These are phyloP conservation scores for Balakata baccata DNA, from an alignment of 345 rosid species.

Conservation along the genomic window DNA sequence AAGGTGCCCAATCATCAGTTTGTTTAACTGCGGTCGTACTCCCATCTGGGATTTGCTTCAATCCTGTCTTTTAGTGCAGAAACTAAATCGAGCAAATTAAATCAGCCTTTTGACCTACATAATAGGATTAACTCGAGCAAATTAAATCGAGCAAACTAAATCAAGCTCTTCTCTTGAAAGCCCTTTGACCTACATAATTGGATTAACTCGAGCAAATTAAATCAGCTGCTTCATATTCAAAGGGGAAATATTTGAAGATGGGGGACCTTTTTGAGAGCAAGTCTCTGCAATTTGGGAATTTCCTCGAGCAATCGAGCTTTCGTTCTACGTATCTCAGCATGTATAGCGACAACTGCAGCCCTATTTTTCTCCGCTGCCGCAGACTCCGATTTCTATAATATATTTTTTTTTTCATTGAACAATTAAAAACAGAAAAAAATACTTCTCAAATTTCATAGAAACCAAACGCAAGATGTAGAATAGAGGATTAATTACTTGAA, in stretches of 20 bases:
- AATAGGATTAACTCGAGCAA: not conserved
- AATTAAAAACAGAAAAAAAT: not conserved
- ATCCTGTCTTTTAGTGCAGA: slow-evolving; percentile 24
- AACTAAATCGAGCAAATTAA: slow-evolving; percentile 30
- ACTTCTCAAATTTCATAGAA: not conserved
- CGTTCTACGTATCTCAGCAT: slow-evolving; percentile 31
- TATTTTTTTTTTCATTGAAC: not conserved
- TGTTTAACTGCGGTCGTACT: slow-evolving; percentile 13
- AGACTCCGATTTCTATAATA: slow-evolving; percentile 24
- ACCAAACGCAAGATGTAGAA: not conserved
- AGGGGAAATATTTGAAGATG: not conserved
- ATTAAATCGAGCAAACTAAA: too few species aligned
- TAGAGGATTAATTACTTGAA: slow-evolving; percentile 8
- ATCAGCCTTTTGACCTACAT: slow-evolving; percentile 27
- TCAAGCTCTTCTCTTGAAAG: too few species aligned
- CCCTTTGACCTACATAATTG: slow-evolving; percentile 21
- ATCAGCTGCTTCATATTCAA: not conserved
- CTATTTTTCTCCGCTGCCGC: slow-evolving; percentile 21
- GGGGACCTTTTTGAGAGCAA: slow-evolving; percentile 26
- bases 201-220: not conserved
- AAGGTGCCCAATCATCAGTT: slow-evolving; percentile 19
- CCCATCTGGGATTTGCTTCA: slow-evolving; percentile 27
- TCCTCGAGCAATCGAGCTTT: slow-evolving; percentile 34
- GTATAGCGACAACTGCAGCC: slow-evolving; percentile 25
- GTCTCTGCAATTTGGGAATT: slow-evolving; percentile 27